A percentile compares a stretch with the other conserved stretches of the same genome.
Conservation (phyloP, 805 yeast species). For the Saccharomycopsis olivae region DNA sequence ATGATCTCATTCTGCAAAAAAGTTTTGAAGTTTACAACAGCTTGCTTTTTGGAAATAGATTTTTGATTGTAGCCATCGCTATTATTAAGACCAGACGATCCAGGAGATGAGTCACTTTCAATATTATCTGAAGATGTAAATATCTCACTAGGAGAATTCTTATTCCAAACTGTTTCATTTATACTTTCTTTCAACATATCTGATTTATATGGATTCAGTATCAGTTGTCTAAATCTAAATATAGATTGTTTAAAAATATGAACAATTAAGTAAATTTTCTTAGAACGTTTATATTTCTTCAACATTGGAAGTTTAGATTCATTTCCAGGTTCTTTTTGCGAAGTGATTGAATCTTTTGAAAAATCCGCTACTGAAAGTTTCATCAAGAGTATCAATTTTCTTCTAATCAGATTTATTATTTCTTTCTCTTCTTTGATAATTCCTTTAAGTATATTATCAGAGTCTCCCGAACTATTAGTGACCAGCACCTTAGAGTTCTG, state of each 20-base stretch:
- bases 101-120: too few relatives aligned
- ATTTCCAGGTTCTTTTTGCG: background rate
- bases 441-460: background rate
- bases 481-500: too few relatives aligned
- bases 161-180: background rate
- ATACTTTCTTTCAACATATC: background rate
- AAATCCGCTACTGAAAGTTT: slow-evolving; percentile 3
- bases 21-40: slow-evolving; percentile 3
- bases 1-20: slow-evolving; percentile 31
- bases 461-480: background rate
- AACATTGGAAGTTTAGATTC: too few relatives aligned
- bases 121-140: background rate
- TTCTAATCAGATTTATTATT: background rate
- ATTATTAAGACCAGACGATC: too few relatives aligned
- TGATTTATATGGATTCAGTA: too few relatives aligned
- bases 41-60: slow-evolving; percentile 6
- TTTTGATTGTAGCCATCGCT: too few relatives aligned
- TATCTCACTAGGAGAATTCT: background rate
- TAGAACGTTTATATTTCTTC: slow-evolving; percentile 2
- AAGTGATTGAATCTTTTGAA: background rate
- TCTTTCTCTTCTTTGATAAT: background rate
- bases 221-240: too few relatives aligned
- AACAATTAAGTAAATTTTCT: slow-evolving; percentile 8
- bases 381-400: slow-evolving; percentile 8
- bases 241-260: slow-evolving; percentile 9